These are phyloP conservation scores for Coemansia sp. DNA, from an alignment of 192 early-diverging fungal genomes.

Conservation along the genomic window DNA sequence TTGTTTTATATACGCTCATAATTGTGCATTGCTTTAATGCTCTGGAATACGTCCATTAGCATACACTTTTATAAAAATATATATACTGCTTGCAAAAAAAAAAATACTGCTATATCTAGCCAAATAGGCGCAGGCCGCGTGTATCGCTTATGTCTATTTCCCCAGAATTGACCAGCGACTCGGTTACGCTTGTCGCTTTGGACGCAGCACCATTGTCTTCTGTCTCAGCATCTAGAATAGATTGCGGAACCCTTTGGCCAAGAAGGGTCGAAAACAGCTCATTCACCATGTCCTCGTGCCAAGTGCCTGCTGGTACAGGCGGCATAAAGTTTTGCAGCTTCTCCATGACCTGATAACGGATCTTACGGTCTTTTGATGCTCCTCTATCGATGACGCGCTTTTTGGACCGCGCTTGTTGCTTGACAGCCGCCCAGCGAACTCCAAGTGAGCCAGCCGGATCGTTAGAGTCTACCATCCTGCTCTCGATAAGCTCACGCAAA, in stretches of 20 bases:
- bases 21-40: background rate
- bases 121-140: constrained; percentile 48
- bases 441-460: constrained; percentile 76
- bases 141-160: constrained; percentile 21
- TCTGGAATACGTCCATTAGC: too few species aligned
- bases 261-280: constrained; percentile 88
- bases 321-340: constrained; percentile 98
- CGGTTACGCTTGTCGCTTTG: background rate
- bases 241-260: constrained; percentile 62
- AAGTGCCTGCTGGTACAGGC: constrained; percentile 81
- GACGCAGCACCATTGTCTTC: constrained; percentile 6
- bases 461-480: constrained; percentile 87
- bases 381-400: constrained; percentile 80
- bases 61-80: background rate
- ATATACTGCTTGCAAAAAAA: constrained; percentile 11
- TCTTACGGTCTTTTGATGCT: constrained; percentile 88
- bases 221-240: constrained; percentile 37
- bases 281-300: constrained; percentile 93
- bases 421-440: constrained; percentile 83
- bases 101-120: constrained; percentile 7
- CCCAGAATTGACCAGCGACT: constrained; percentile 14
- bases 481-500: constrained; percentile 93
- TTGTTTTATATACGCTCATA: background rate
- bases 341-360: constrained; percentile 95
- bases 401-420: constrained; percentile 64